Conservation (phyloP, 1,284 basidiomycete genomes). For the Athelia sp. region DNA sequence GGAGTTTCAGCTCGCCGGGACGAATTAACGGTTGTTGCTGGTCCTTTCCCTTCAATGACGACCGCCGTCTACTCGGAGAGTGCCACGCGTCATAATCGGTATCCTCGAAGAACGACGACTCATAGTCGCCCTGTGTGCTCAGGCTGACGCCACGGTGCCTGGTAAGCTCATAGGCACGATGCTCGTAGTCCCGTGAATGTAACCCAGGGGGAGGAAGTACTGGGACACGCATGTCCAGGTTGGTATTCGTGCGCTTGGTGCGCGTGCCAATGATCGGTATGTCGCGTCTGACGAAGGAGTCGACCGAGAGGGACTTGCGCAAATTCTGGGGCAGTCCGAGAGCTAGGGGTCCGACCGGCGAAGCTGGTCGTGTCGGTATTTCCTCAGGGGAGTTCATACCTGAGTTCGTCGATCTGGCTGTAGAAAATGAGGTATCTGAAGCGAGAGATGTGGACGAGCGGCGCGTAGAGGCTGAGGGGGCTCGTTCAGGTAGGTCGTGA, state of each 20-base stretch:
- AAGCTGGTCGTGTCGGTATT: conserved; percentile 13
- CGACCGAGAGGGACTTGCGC: conserved; percentile 70
- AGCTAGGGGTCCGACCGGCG: conserved; percentile 13
- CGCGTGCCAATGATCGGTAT: conserved; percentile 28
- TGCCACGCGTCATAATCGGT: conserved; percentile 49
- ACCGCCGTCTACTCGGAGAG: conserved; percentile 30
- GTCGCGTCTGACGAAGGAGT: conserved; percentile 57
- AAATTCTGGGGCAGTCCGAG: conserved; percentile 34
- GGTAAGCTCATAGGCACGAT: not conserved
- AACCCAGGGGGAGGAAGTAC: conserved; percentile 23
- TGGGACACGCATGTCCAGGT: conserved; percentile 12
- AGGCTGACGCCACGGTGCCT: conserved; percentile 51
- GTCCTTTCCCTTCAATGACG: conserved; percentile 33
- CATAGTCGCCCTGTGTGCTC: conserved; percentile 40
- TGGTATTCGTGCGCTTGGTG: conserved; percentile 28
- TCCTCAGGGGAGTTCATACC: conserved; percentile 11
- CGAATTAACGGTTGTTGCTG: conserved; percentile 30
- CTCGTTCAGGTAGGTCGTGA: conserved; percentile 4
- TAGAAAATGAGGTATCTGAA: conserved; percentile 30
- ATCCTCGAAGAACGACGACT: conserved; percentile 36
- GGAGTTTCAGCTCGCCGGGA: conserved; percentile 47
- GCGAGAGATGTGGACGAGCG: conserved; percentile 18
- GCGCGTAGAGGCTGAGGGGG: conserved; percentile 4
- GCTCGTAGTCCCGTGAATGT: conserved; percentile 15
- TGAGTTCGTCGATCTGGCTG: conserved; percentile 23